Conservation (phyloP, 2,329 filamentous ascomycete genomes). For the Hymenoscyphus albidus region DNA sequence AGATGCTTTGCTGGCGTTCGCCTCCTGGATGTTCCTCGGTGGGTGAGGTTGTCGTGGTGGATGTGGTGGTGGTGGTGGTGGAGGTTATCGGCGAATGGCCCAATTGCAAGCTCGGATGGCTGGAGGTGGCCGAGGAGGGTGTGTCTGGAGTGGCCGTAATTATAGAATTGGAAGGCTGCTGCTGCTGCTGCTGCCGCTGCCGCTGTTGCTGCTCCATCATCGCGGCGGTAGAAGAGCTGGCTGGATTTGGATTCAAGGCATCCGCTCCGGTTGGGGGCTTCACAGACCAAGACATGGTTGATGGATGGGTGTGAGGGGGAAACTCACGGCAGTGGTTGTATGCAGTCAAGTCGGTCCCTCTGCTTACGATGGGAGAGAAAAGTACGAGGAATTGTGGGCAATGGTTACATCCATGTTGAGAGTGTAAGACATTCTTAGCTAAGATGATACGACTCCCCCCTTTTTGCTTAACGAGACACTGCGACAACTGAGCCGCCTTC, state of each 20-base stretch:
- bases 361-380: not conserved
- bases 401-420: not conserved
- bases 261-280: not conserved
- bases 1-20: not conserved
- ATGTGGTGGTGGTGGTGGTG: slow-evolving; percentile 6
- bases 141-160: not conserved
- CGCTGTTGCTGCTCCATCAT: not conserved
- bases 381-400: not conserved
- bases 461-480: not conserved
- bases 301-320: not conserved
- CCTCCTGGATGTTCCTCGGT: not conserved
- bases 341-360: not conserved
- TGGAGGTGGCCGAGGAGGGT: slow-evolving; percentile 4
- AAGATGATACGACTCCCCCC: not conserved
- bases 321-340: not conserved
- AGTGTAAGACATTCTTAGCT: not conserved
- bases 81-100: slow-evolving; percentile 1
- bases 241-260: not conserved
- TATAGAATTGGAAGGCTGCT: not conserved
- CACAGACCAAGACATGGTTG: slow-evolving; percentile 3
- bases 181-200: not conserved
- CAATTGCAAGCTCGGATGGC: slow-evolving; percentile 1
- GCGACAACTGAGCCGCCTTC: not conserved
- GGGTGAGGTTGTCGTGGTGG: slow-evolving; percentile 2
- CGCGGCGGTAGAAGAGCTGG: not conserved